A percentile compares a stretch with the other conserved stretches of the same genome.
Conservation (phyloP, 2,329 filamentous ascomycete genomes). For the Xylaria sp. region DNA sequence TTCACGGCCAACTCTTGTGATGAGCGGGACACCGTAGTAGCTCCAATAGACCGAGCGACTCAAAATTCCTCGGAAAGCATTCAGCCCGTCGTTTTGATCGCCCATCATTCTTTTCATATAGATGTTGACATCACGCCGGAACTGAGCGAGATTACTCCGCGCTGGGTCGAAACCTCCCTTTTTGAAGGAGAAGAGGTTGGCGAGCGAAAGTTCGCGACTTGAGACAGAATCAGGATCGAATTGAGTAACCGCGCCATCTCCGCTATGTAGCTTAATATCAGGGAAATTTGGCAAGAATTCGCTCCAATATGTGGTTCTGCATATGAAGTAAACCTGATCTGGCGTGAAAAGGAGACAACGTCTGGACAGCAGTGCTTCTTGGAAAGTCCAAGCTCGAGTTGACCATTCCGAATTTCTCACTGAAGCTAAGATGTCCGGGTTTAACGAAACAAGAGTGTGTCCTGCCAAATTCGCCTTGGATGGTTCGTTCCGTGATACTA, state of each 20-base stretch:
- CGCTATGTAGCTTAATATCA: background rate
- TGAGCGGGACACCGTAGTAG: conserved; percentile 22
- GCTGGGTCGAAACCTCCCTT: conserved; percentile 1
- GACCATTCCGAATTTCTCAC: conserved; percentile 17
- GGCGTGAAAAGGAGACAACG: conserved; percentile 20
- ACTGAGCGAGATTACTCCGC: background rate
- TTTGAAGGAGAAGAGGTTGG: conserved; percentile 17
- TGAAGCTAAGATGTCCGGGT: conserved; percentile 3
- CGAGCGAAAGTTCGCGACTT: conserved; percentile 10
- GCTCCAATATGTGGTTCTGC: conserved; percentile 17
- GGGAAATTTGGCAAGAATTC: conserved; percentile 13
- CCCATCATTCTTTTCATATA: conserved; percentile 15
- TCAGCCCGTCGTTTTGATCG: conserved; percentile 18
- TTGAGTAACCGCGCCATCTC: background rate
- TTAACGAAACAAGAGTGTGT: conserved; percentile 11
- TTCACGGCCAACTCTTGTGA: conserved; percentile 19
- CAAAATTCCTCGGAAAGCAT: conserved; percentile 23
- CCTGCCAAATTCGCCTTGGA: conserved; percentile 9
- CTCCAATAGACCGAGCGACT: conserved; percentile 18
- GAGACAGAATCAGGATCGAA: conserved; percentile 7
- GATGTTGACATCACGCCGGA: conserved; percentile 14
- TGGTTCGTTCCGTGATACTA: conserved; percentile 16
- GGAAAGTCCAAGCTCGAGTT: conserved; percentile 19
- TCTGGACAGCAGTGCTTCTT: conserved; percentile 16
- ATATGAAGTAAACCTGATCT: conserved; percentile 24